Evolutionary conservation across 1,284 basidiomycete genomes (phyloP), one percentile per base, ranked within the genome.

Genomic region (Irpex sp.): DNA sequence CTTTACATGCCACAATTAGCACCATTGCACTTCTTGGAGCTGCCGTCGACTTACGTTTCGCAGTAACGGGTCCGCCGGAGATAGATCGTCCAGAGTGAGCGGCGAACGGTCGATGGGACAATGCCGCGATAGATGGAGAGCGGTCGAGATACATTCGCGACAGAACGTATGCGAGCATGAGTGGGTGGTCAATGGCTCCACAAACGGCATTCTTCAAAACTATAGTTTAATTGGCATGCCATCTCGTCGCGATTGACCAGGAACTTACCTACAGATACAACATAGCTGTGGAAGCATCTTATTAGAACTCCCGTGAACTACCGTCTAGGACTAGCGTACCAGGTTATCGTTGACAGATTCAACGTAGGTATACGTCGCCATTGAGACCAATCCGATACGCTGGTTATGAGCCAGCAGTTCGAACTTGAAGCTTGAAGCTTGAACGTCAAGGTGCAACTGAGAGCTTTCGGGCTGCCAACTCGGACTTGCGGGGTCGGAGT

Each of bases 151-250:
- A 71, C 93, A 95, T 44, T 86, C 86, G 21, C 79, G 78, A 73
- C 93, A 96, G 74, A 95, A 95, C 0, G 92, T 95, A 73, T 96
- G 93, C 63, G 84, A 82, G 71, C 93, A 95, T 9, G 87, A 86
- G 26, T 78, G 83, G 1, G 91, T 88, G 0, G 87, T 88, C 3
- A 83, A 83, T 8, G 93, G 93, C 37, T 93, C 83, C 17, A 86
- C 76, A 70, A 94, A 92, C 2, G 93, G 92, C 56, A 84, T 79
- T 37, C 90, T 89, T 47, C 9, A 60, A 31, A 63, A 54, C 60
- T 51, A 55, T 48, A 48, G 57, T 62, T 57, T 48, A 58, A 37
- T 17, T 58, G 49, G 40, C 40, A 44, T 11, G 40, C 8, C 40
- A 62, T 48, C 11, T 57, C 26, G 15, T 36, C 64, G 3, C 17